phyloP scores from a whole-genome alignment of 2,329 filamentous ascomycete genomes.

The Sporothrix mexicana region DNA sequence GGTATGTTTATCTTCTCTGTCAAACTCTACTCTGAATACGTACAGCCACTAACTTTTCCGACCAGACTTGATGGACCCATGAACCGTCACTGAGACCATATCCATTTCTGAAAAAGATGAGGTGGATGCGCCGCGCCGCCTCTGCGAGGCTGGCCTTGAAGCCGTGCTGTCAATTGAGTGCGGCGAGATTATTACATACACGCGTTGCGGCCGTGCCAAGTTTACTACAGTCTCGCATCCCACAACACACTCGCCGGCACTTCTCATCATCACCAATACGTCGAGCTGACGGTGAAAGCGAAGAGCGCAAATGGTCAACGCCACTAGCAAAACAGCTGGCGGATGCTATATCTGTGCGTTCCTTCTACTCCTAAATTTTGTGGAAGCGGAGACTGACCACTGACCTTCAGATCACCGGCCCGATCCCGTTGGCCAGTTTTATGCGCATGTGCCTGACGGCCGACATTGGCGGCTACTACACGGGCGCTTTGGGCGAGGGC shows the following conservation, averaged over 20 bases:
- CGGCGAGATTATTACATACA: background rate
- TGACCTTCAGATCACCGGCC: conserved; percentile 69
- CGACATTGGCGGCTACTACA: conserved; percentile 92
- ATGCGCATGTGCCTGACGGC: conserved; percentile 99
- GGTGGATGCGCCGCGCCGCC: conserved; percentile 19
- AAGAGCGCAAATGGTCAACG: conserved; percentile 80
- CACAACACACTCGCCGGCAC: conserved; percentile 4
- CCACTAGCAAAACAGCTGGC: conserved; percentile 86
- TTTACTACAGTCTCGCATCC: background rate
- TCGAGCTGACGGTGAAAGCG: conserved; percentile 31
- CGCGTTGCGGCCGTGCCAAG: background rate
- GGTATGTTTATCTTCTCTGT: background rate
- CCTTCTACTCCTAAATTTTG: background rate
- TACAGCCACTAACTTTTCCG: background rate
- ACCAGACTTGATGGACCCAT: background rate
- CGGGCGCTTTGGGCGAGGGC: conserved; percentile 68
- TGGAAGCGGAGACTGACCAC: too few species aligned
- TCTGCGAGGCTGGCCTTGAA: conserved; percentile 22
- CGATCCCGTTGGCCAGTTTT: conserved; percentile 88
- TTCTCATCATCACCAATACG: conserved; percentile 43
- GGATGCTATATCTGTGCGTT: conserved; percentile 79
- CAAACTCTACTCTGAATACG: background rate
- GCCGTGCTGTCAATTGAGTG: conserved; percentile 36
- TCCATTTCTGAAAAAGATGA: background rate
- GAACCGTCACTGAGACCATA: background rate